These are phyloP conservation scores for Rhodotorula sp. DNA, from an alignment of 1,284 basidiomycete genomes.

Conservation along the genomic window DNA sequence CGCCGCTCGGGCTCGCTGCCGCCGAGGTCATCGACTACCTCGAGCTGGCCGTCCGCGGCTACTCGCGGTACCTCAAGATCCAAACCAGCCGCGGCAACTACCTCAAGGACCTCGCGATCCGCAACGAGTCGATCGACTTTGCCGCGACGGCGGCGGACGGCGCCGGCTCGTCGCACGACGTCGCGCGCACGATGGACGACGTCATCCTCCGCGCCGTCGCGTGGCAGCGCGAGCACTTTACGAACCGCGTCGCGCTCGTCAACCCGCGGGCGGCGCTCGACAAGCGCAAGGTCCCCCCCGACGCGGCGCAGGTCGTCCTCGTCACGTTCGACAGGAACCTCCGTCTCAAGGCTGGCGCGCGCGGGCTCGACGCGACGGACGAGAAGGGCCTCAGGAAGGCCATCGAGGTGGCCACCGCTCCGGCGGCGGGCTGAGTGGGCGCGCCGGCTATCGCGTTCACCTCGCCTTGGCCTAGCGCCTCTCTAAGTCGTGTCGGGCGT, in stretches of 20 bases:
- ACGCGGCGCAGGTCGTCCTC: conserved; percentile 75
- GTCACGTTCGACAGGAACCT: conserved; percentile 85
- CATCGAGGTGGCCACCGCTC: conserved; percentile 5
- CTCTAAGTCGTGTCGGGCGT: too few relatives aligned
- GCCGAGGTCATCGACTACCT: conserved; percentile 72
- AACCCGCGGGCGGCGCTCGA: conserved; percentile 48
- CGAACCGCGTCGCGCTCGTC: conserved; percentile 74
- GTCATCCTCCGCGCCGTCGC: conserved; percentile 85
- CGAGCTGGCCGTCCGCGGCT: conserved; percentile 69
- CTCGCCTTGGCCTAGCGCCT: background rate
- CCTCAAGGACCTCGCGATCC: conserved; percentile 75
- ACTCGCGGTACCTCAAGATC: conserved; percentile 79
- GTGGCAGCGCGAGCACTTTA: conserved; percentile 92
- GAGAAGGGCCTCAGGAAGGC: conserved; percentile 48
- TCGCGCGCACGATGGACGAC: conserved; percentile 86
- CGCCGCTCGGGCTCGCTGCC: conserved; percentile 55
- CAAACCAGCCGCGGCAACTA: conserved; percentile 96
- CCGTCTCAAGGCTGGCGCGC: conserved; percentile 77
- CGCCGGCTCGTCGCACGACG: conserved; percentile 49
- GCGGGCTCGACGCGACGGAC: conserved; percentile 72
- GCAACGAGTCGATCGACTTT: conserved; percentile 83
- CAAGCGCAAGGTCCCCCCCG: conserved; percentile 37
- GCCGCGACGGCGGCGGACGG: conserved; percentile 5
- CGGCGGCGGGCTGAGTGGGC: background rate
- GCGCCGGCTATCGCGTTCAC: background rate